These are phyloP conservation scores for Senecio squalidus DNA, from an alignment of 140 eudicot genomes.

Conservation along the genomic window DNA sequence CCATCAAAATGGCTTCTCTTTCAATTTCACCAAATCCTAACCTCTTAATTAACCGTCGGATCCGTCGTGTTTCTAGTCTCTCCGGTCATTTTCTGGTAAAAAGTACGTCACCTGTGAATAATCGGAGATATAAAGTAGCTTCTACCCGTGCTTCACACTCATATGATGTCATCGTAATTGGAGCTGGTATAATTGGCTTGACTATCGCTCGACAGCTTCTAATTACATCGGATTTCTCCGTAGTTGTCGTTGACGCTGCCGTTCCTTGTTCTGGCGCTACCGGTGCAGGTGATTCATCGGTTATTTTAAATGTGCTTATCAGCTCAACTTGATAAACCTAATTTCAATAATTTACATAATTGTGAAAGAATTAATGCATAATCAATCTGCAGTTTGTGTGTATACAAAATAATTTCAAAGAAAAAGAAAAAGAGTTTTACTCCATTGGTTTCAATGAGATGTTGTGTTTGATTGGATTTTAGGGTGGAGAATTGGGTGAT, in stretches of 20 bases:
- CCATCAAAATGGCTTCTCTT: slow-evolving; percentile 21
- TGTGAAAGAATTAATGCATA: too few relatives aligned
- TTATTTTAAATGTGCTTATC: not conserved
- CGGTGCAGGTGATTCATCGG: slow-evolving; percentile 67
- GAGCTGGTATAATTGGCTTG: slow-evolving; percentile 94
- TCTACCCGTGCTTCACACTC: slow-evolving; percentile 37
- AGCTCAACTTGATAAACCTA: not conserved
- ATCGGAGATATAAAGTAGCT: too few relatives aligned
- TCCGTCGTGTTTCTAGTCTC: slow-evolving; percentile 12
- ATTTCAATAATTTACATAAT: slow-evolving; percentile 7
- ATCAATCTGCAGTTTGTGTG: too few relatives aligned
- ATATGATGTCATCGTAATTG: slow-evolving; percentile 78
- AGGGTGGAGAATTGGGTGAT: too few relatives aligned
- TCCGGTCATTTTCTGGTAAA: slow-evolving; percentile 7
- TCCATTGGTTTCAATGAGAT: too few relatives aligned
- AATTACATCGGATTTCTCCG: slow-evolving; percentile 61
- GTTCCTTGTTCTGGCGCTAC: slow-evolving; percentile 96
- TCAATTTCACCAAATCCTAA: slow-evolving; percentile 23
- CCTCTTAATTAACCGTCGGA: slow-evolving; percentile 12
- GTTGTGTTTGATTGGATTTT: too few relatives aligned
- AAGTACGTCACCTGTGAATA: slow-evolving; percentile 7
- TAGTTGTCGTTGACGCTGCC: slow-evolving; percentile 84
- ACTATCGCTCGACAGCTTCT: slow-evolving; percentile 85
- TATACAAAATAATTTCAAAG: too few relatives aligned
- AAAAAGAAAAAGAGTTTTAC: too few relatives aligned